Evolutionary conservation across 176 grass and related monocot genomes (phyloP), one percentile per base, ranked within the genome.

Genomic region (Musa schizocarpa): DNA sequence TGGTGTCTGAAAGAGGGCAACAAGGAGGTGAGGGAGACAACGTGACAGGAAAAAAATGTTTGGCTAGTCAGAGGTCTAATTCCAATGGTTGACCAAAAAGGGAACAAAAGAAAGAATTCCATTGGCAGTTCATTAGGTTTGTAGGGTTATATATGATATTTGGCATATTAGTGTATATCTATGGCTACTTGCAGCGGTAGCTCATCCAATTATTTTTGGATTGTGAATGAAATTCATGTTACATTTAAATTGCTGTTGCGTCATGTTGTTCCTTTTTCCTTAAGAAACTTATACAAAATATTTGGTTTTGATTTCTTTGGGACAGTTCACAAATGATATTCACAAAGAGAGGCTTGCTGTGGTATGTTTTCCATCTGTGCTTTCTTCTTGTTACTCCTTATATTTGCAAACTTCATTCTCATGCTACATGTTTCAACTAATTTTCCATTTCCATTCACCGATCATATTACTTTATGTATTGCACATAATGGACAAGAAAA

Each of bases 311-410:
- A 29, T 72, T 72, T 9, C 74, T 79, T 13, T 79, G 71, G 64
- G 85, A 80, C 84, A 99, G 96, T 77, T 91, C 72, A 81, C 85
- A 63, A 99, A 82, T 86, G 96, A 99, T 89, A 88, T 95, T 82
- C 96, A 99, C 84, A 94, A 90, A 83, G 91, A 95, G 86, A 95
- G 96, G 77, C 88, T 99, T 84, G 63, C 73, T 70, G 77, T 99
- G 88, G 96, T 95, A 92, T 26, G 48, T 53, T 25, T 75, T 80
- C 62, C 72, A 26, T 66, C 9, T 23, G 11, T 79, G 49, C 63
- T 49, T 20, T 34, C 68, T 52, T 9, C 1, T 63, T 62, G 24
- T 56, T 48, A 20, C 53, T 16, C 21, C 21, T 13, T 11, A 65
- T 26, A 6, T 13, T 27, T 25, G 1, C 13, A 13, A 65, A 13